Conservation (phyloP, 2,329 filamentous ascomycete species). For the Diaporthe longicolla region DNA sequence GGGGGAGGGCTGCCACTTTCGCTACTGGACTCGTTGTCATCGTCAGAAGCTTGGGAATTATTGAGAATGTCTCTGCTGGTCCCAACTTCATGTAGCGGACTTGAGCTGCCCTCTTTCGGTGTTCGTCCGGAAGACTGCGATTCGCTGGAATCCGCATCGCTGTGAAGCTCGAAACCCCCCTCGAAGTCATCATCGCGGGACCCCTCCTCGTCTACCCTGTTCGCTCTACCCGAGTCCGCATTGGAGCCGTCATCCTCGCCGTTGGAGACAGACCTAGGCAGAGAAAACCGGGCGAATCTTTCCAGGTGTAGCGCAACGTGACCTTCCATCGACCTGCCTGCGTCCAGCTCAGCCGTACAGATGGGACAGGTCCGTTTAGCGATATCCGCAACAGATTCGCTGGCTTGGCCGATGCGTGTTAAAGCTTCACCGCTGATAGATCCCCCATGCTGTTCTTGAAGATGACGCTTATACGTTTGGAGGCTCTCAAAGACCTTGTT, state of each 20-base stretch:
- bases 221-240: slow-evolving; percentile 5
- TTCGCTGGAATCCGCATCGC: background rate
- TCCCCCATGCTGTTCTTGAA: background rate
- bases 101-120: background rate
- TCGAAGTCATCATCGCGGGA: slow-evolving; percentile 25
- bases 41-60: background rate
- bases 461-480: background rate
- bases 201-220: slow-evolving; percentile 13
- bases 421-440: background rate
- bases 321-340: background rate
- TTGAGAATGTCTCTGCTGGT: background rate
- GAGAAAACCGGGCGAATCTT: slow-evolving; percentile 10
- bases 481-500: background rate
- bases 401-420: slow-evolving; percentile 12
- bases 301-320: slow-evolving; percentile 30
- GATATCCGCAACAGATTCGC: background rate
- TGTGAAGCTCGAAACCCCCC: background rate
- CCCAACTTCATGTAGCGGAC: background rate
- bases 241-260: background rate
- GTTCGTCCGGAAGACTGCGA: background rate
- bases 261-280: slow-evolving; percentile 3
- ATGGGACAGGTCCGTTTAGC: background rate
- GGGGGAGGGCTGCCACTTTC: too few species aligned
- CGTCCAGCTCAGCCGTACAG: background rate
- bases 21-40: background rate